These are phyloP conservation scores for Thuidium tamariscinum DNA, from an alignment of 225 moss, liverwort and hornwort species.

Conservation along the genomic window DNA sequence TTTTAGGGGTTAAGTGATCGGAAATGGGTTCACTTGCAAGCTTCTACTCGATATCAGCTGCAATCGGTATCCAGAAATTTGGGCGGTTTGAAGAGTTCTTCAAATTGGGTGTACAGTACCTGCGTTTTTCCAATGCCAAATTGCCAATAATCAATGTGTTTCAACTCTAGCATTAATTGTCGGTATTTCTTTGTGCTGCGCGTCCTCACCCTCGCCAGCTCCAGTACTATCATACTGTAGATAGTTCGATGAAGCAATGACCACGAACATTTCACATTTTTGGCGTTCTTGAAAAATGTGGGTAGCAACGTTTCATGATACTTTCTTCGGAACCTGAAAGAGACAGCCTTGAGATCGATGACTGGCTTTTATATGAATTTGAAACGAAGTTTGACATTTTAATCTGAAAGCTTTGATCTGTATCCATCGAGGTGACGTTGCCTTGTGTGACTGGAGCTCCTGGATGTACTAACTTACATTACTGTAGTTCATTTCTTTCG, in stretches of 20 bases:
- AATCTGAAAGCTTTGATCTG: background rate
- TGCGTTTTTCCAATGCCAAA: background rate
- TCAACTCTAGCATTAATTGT: background rate
- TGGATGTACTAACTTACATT: background rate
- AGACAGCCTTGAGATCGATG: background rate
- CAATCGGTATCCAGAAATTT: background rate
- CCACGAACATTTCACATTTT: background rate
- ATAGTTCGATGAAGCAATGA: background rate
- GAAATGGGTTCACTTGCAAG: no score
- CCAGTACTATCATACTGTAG: background rate
- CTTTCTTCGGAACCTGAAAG: background rate
- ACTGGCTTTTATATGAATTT: background rate
- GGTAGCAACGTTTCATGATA: background rate
- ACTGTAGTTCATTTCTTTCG: background rate
- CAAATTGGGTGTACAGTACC: background rate
- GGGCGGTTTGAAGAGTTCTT: background rate
- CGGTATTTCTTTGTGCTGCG: background rate
- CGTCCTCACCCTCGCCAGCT: background rate
- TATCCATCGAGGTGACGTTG: background rate
- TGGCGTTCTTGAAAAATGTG: no score
- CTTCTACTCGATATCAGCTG: background rate
- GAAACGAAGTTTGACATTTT: background rate
- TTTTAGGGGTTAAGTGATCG: no score
- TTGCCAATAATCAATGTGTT: background rate
- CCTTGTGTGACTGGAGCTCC: background rate